phyloP scores from a whole-genome alignment of 768 basidiomycete genomes.

The Leccinum fibrillosum region DNA sequence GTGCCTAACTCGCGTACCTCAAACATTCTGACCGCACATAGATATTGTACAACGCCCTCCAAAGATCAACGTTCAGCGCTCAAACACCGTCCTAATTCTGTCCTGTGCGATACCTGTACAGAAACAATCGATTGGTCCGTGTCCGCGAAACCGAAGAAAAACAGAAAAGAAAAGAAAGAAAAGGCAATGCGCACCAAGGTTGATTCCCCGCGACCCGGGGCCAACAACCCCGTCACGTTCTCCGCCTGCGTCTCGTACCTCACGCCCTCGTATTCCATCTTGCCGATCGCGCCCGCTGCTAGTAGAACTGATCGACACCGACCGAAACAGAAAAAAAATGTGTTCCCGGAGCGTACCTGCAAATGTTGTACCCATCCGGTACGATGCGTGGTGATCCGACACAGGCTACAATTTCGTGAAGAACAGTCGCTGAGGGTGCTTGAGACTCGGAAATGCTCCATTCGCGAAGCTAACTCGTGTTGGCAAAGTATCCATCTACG shows the following conservation, averaged over 20 bases:
- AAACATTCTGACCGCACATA: background rate
- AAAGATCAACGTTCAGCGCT: background rate
- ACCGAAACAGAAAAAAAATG: no score
- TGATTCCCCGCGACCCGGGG: slow-evolving; percentile 42
- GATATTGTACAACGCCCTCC: background rate
- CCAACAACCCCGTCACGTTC: slow-evolving; percentile 52
- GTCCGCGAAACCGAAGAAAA: background rate
- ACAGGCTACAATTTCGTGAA: no score
- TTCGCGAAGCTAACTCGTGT: slow-evolving; percentile 2
- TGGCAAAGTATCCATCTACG: background rate
- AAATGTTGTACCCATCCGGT: no score
- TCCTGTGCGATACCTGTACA: slow-evolving; percentile 54
- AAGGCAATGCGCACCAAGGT: slow-evolving; percentile 40
- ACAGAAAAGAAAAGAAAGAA: slow-evolving; percentile 5
- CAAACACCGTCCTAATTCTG: slow-evolving; percentile 32
- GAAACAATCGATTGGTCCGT: background rate
- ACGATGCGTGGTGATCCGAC: no score
- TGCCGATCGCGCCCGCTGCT: slow-evolving; percentile 38
- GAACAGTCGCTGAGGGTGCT: no score
- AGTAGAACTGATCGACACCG: slow-evolving; percentile 13
- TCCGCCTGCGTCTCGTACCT: slow-evolving; percentile 45
- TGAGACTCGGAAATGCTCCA: background rate
- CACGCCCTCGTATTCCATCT: slow-evolving; percentile 39
- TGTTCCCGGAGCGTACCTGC: no score
- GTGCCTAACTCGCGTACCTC: background rate